phyloP scores from a whole-genome alignment of 768 basidiomycete genomes.

The Rhizopogon vinicolor region DNA sequence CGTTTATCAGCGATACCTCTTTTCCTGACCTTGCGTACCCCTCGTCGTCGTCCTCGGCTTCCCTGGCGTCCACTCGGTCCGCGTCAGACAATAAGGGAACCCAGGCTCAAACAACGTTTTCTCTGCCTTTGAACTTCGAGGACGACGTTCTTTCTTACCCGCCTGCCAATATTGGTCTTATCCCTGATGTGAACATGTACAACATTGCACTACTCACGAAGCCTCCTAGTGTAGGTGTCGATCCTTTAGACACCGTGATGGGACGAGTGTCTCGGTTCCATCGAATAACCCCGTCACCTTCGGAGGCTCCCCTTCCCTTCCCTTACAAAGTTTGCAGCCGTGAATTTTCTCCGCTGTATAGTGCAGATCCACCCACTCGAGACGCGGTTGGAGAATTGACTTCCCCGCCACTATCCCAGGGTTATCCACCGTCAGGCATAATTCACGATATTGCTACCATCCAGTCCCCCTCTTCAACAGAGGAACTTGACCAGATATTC shows the following conservation, averaged over 20 bases:
- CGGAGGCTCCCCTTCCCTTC: not conserved
- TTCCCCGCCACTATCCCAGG: not conserved
- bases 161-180: slow-evolving; percentile 17
- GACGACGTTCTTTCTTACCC: slow-evolving; percentile 9
- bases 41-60: not conserved
- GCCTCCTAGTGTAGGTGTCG: slow-evolving; percentile 24
- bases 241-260: slow-evolving; percentile 37
- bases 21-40: not conserved
- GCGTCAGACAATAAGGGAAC: not conserved
- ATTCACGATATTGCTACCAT: slow-evolving; percentile 29
- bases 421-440: slow-evolving; percentile 21
- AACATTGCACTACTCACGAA: slow-evolving; percentile 14
- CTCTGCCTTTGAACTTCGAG: not conserved
- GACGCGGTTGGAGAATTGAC: not conserved
- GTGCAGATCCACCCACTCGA: not conserved
- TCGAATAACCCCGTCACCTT: not conserved
- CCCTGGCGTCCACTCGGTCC: not conserved
- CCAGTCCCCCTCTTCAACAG: slow-evolving; percentile 13
- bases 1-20: not conserved
- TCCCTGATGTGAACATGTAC: slow-evolving; percentile 34
- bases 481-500: not conserved
- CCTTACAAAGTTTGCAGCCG: not conserved
- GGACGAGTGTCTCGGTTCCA: slow-evolving; percentile 2
- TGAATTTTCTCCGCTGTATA: not conserved
- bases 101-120: not conserved